Base-by-base conservation (phyloP, 176 grass and related monocot species). In the Carex kokanica region DNA sequence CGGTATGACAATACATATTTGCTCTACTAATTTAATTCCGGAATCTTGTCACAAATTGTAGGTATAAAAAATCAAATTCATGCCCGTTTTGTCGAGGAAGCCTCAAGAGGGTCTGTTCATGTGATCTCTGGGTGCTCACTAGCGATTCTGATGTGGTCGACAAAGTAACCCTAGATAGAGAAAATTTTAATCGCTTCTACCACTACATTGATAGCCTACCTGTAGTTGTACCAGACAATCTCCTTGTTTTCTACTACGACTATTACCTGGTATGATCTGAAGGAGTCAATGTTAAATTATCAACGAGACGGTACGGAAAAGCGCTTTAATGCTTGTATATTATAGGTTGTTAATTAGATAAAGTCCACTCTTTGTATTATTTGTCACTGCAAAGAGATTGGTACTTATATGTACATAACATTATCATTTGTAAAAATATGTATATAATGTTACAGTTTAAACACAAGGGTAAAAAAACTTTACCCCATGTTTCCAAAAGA, bases 81-180 rank as follows among this genome's bases (percentile, higher is more conserved):
- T 88, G 87, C 47, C 87, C 87, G 1, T 88, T 88, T 79, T 88
- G 87, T 52, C 78, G 87, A 61, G 87, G 87, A 85, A 85, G 74
- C 73, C 74, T 88, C 21, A 88, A 85, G 83, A 84, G 87, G 60
- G 82, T 88, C 81, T 54, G 23, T n/a, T 88, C 87, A 6, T 56
- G 74, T 34, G 87, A 88, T 38, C 82, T 88, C 8, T 88, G 87
- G 87, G 82, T 88, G 74, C 81, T 88, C 6, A 88, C 82, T 14
- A 85, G 75, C 23, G 68, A 84, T 62, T 78, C 54, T 16, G 87
- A 88, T 62, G 81, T 88, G 34, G 23, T 88, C 18, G 87, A 88
- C 25, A 71, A 31, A n/a, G 36, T 80, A 51, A 81, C 87, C 57
- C 43, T 88, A 11, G 87, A 85, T 51, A 88, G 69, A 79, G 87